These are phyloP conservation scores for Mycosphaerella sp. DNA, from an alignment of 2,329 filamentous ascomycete species.

Conservation along the genomic window DNA sequence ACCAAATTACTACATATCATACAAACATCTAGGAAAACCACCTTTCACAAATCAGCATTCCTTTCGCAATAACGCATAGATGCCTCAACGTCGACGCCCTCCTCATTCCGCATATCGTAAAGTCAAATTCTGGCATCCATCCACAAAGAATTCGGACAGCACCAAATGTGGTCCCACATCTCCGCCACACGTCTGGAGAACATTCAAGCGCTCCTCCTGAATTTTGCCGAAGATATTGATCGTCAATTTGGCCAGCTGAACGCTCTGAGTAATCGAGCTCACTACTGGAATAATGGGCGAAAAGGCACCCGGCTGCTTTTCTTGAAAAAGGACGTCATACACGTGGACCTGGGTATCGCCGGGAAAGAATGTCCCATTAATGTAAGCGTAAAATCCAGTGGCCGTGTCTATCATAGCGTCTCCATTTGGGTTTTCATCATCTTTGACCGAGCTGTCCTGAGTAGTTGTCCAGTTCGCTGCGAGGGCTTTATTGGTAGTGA, in stretches of 20 bases:
- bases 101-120: background rate
- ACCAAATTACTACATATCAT: background rate
- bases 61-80: too few relatives aligned
- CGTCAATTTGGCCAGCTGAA: background rate
- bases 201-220: background rate
- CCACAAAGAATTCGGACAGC: background rate
- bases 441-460: background rate
- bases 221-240: background rate
- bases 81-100: background rate
- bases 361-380: background rate
- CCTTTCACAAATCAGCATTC: background rate
- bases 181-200: background rate
- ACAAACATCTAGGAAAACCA: background rate
- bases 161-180: background rate
- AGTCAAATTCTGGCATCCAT: background rate
- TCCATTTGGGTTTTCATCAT: background rate
- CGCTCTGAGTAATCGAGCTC: background rate
- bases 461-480: background rate
- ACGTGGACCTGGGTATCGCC: background rate
- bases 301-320: rapidly evolving
- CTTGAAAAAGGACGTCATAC: background rate
- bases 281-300: background rate
- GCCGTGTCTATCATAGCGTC: background rate
- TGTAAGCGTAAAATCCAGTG: background rate
- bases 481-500: background rate